Evolutionary conservation across 1,284 basidiomycete species (phyloP).

Genomic region (Takashimella tepidaria): DNA sequence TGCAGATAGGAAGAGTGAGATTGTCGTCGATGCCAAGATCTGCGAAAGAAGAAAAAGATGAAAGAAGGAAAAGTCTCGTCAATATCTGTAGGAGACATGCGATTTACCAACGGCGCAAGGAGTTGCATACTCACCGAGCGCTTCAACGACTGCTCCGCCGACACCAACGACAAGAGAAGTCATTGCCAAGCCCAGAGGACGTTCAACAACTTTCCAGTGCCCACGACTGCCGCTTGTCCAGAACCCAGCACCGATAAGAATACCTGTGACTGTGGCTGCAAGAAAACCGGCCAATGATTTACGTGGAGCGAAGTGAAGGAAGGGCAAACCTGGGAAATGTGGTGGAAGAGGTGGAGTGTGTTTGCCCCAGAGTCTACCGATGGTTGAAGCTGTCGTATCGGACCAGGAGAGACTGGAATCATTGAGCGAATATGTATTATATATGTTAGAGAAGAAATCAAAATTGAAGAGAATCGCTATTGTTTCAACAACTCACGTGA

Average conservation of each 20-base stretch:
- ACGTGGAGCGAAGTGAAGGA: constrained; percentile 41
- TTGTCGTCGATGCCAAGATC: constrained; percentile 93
- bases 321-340: constrained; percentile 46
- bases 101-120: background rate
- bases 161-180: constrained; percentile 64
- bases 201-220: constrained; percentile 48
- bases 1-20: constrained; percentile 83
- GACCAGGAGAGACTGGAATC: constrained; percentile 81
- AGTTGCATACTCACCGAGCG: constrained; percentile 63
- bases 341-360: constrained; percentile 69
- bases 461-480: no score
- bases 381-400: constrained; percentile 88
- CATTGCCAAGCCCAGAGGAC: constrained; percentile 27
- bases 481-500: constrained; percentile 63
- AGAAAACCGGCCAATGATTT: constrained; percentile 76
- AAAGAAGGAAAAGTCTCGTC: background rate
- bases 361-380: constrained; percentile 78
- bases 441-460: background rate
- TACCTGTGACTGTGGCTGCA: constrained; percentile 74
- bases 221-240: constrained; percentile 60
- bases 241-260: constrained; percentile 67
- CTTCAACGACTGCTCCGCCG: constrained; percentile 77
- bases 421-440: no score
- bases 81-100: no score
- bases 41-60: no score